phyloP scores from a whole-genome alignment of 331 rosid genomes.

The Rosa hybrid region DNA sequence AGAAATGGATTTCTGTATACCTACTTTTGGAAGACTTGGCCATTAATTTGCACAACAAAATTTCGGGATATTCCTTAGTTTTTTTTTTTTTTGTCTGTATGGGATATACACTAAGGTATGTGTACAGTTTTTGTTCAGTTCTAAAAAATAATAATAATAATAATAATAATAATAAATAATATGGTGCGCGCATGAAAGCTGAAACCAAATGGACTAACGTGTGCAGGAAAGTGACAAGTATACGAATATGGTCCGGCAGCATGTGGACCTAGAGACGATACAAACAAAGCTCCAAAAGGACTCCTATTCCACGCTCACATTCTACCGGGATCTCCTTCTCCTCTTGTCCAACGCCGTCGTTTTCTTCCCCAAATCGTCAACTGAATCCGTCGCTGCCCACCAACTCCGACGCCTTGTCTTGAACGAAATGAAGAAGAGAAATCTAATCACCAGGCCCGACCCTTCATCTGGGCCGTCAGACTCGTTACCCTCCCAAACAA shows the following conservation, averaged over 20 bases:
- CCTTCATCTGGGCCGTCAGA: conserved; percentile 24
- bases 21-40: background rate
- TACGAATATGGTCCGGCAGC: conserved; percentile 54
- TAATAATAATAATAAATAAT: background rate
- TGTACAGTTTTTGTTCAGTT: background rate
- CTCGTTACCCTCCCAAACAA: conserved; percentile 20
- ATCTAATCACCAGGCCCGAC: conserved; percentile 27
- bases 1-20: background rate
- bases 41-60: background rate
- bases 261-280: conserved; percentile 57
- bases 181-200: background rate
- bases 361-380: conserved; percentile 58
- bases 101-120: no score
- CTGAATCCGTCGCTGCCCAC: conserved; percentile 43
- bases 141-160: background rate
- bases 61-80: no score
- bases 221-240: conserved; percentile 56
- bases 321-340: conserved; percentile 67
- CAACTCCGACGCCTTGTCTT: conserved; percentile 47
- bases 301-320: conserved; percentile 37
- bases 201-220: background rate
- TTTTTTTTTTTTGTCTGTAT: no score
- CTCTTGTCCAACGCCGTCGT: conserved; percentile 59
- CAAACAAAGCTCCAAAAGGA: conserved; percentile 51
- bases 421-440: conserved; percentile 38